Evolutionary conservation across 345 rosid species (phyloP).

Genomic region (Limnanthes douglasii): DNA sequence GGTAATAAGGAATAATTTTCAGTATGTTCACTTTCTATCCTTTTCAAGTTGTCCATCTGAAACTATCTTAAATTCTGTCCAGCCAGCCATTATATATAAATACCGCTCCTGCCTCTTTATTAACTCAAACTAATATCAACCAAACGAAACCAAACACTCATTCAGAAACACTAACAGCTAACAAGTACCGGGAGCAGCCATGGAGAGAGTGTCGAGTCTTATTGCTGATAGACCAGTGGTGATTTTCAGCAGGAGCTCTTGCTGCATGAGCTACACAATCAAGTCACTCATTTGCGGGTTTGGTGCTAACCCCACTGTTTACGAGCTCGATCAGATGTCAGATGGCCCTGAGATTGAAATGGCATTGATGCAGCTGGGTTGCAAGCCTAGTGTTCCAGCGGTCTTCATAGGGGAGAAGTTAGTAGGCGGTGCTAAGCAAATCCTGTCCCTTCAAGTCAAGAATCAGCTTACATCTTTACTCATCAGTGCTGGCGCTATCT

Average conservation of each 20-base stretch:
- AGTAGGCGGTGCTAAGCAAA: conserved; percentile 58
- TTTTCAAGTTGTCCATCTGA: too few relatives aligned
- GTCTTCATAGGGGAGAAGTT: conserved; percentile 72
- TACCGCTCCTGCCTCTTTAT: too few relatives aligned
- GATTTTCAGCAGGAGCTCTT: conserved; percentile 57
- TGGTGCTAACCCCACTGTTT: conserved; percentile 15
- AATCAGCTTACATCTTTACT: conserved; percentile 54
- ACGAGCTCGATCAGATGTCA: conserved; percentile 19
- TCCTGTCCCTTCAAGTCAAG: conserved; percentile 54
- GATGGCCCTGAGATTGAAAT: conserved; percentile 40
- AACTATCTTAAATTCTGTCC: too few relatives aligned
- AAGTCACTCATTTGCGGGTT: conserved; percentile 18
- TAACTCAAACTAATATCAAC: too few relatives aligned
- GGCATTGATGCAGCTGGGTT: conserved; percentile 45
- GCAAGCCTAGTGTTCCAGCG: conserved; percentile 42
- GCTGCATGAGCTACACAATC: conserved; percentile 50
- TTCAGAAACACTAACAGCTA: too few relatives aligned
- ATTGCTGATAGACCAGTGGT: conserved; percentile 62
- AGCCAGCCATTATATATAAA: too few relatives aligned
- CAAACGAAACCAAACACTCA: too few relatives aligned
- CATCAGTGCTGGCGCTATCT: conserved; percentile 66
- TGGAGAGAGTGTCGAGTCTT: conserved; percentile 38
- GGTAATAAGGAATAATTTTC: too few relatives aligned
- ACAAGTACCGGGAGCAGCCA: too few relatives aligned
- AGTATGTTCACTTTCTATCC: too few relatives aligned